Percentiles rank a stretch among this genome's conserved stretches.
Evolutionary conservation across 2,329 filamentous ascomycete genomes (phyloP).

Genomic region (Alternaria burnsii): DNA sequence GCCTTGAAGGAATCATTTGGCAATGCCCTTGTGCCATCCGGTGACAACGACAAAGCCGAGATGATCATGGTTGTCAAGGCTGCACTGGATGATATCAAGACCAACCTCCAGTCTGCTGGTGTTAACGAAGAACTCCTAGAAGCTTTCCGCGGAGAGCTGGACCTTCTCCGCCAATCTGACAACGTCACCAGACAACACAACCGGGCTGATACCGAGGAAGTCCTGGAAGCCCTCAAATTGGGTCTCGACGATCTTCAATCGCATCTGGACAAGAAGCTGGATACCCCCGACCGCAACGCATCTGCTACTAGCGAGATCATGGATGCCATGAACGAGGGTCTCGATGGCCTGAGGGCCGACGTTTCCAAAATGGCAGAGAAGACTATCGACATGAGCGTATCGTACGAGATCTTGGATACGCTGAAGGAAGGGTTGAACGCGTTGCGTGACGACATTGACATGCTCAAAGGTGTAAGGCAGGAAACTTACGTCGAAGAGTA

Average conservation of each 20-base stretch:
- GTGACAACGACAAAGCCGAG: conserved; percentile 51
- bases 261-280: conserved; percentile 62
- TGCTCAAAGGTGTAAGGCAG: conserved; percentile 66
- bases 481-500: conserved; percentile 50
- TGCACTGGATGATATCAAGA: conserved; percentile 52
- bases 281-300: conserved; percentile 62
- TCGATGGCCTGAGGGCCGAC: conserved; percentile 78
- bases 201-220: conserved; percentile 58
- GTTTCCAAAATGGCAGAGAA: conserved; percentile 78
- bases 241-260: conserved; percentile 60
- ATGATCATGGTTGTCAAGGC: conserved; percentile 51
- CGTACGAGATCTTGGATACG: conserved; percentile 88
- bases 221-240: conserved; percentile 59
- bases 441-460: conserved; percentile 80
- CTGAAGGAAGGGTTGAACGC: conserved; percentile 82
- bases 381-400: conserved; percentile 81
- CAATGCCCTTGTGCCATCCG: conserved; percentile 53
- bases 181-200: conserved; percentile 52
- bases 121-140: conserved; percentile 62
- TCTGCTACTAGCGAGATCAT: conserved; percentile 66
- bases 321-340: conserved; percentile 71
- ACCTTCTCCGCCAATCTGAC: conserved; percentile 56
- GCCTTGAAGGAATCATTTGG: conserved; percentile 54
- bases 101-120: conserved; percentile 35
- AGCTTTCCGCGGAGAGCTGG: conserved; percentile 60